Evolutionary conservation across 1,139 yeast genomes (phyloP), one percentile per base, ranked within the genome.

Genomic region (Lodderomyces metapsilosis): DNA sequence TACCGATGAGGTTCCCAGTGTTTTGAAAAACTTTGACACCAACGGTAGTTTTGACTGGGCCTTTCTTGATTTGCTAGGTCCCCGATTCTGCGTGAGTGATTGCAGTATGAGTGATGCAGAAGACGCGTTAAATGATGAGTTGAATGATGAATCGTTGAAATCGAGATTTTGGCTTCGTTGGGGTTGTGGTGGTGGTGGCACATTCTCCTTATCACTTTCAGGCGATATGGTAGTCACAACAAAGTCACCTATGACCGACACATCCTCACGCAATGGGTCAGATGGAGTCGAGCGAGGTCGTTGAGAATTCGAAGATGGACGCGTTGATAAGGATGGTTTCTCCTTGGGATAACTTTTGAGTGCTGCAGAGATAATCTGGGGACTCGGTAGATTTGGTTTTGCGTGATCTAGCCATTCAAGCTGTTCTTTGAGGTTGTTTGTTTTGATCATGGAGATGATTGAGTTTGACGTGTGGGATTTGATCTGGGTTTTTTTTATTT

Each of bases 331-430:
- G 13, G 38, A 36, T 12, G 32, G 38, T 34, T 25, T 25, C 5
- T n/a, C 16, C n/a, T 39, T 36, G 8, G 48, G 43, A 36, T 56
- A 58, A 7, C 49, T 43, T 27, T 51, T 59, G 11, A 56, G 49
- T 24, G 50, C 27, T 21, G 41, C 38, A 20, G 37, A 34, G 9
- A 49, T 28, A 8, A 37, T 25, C 8, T 27, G 30, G 15, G 35
- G 34, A 1, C 46, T 27, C 16, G 52, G 52, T 38, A 45, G 28
- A 34, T 50, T 42, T 1, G 52, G 52, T 22, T 42, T 44, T 13
- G 34, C 34, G 21, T 24, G 20, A 5, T 40, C 36, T 17, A 52
- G 35, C 57, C 58, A 55, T 11, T 40, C 43, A 16, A 48, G 39
- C 13, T 52, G 53, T 11, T 37, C 45, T 16, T 36, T 20, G 32